Conservation (phyloP, 495 filamentous ascomycete genomes). For the Hypoxylon rickii region DNA sequence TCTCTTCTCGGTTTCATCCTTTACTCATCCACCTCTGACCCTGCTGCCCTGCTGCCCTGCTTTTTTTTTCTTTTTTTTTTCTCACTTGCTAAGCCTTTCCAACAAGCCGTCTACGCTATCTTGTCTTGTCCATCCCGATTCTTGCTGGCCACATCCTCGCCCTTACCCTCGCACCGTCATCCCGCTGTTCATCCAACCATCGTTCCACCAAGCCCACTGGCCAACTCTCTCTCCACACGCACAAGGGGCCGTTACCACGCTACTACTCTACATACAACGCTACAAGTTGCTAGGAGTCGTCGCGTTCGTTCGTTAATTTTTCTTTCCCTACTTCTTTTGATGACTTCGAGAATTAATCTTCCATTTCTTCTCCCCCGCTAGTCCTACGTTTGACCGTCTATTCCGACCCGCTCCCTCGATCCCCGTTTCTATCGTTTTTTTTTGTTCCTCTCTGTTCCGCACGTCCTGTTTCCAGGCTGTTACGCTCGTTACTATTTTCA, state of each 20-base stretch:
- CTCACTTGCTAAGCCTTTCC: slow-evolving; percentile 1
- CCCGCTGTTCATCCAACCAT: slow-evolving; percentile 32
- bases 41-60: slow-evolving; percentile 16
- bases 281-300: slow-evolving; percentile 12
- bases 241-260: slow-evolving; percentile 12
- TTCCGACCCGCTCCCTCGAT: slow-evolving; percentile 29
- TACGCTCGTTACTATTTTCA: slow-evolving; percentile 39
- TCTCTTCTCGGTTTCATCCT: slow-evolving; percentile 16
- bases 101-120: slow-evolving; percentile 19
- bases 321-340: slow-evolving; percentile 21
- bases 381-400: slow-evolving; percentile 36
- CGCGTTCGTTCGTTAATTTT: slow-evolving; percentile 35
- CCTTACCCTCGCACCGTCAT: slow-evolving; percentile 9
- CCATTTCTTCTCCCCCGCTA: slow-evolving; percentile 25
- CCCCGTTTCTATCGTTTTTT: neutral
- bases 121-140: neutral
- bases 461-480: slow-evolving; percentile 32
- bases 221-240: slow-evolving; percentile 30
- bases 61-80: neutral
- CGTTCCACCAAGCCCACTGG: neutral
- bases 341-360: slow-evolving; percentile 26
- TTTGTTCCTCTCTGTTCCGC: slow-evolving; percentile 11
- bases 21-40: neutral
- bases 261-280: neutral
- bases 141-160: slow-evolving; percentile 19